phyloP scores from a whole-genome alignment of 2,329 filamentous ascomycete genomes.

The Beauveria brongniartii region DNA sequence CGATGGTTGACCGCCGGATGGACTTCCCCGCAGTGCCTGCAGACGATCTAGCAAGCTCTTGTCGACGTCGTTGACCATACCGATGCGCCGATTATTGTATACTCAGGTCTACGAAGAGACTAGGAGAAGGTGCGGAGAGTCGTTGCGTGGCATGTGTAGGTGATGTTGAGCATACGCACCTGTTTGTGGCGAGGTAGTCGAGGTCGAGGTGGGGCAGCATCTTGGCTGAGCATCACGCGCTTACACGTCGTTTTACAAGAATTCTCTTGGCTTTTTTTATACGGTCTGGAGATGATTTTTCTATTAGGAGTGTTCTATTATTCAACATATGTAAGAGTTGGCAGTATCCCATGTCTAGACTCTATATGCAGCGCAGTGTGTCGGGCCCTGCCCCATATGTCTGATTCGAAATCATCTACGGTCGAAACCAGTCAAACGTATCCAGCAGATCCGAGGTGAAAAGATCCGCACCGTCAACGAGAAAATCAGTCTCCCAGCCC shows the following conservation, averaged over 20 bases:
- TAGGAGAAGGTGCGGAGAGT: background rate
- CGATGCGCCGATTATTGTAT: background rate
- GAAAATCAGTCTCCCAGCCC: constrained; percentile 21
- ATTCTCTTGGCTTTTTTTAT: too few species aligned
- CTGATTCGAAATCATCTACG: constrained; percentile 7
- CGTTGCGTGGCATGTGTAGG: background rate
- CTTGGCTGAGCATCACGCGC: background rate
- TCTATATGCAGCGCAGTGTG: background rate
- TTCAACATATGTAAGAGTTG: background rate
- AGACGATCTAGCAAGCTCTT: constrained; percentile 44
- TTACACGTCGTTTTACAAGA: background rate
- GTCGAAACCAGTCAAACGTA: constrained; percentile 39
- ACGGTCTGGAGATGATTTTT: too few species aligned
- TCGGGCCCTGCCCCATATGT: background rate
- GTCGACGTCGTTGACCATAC: constrained; percentile 32
- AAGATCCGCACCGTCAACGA: constrained; percentile 19
- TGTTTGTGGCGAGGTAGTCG: background rate
- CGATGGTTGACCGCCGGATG: constrained; percentile 30
- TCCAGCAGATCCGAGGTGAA: constrained; percentile 42
- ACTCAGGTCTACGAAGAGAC: background rate
- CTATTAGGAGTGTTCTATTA: background rate
- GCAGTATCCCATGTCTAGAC: background rate
- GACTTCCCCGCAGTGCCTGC: constrained; percentile 40
- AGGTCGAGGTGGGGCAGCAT: background rate
- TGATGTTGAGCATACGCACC: background rate